Conservation (phyloP, 2,329 filamentous ascomycete genomes). For the Cladophialophora exuberans region DNA sequence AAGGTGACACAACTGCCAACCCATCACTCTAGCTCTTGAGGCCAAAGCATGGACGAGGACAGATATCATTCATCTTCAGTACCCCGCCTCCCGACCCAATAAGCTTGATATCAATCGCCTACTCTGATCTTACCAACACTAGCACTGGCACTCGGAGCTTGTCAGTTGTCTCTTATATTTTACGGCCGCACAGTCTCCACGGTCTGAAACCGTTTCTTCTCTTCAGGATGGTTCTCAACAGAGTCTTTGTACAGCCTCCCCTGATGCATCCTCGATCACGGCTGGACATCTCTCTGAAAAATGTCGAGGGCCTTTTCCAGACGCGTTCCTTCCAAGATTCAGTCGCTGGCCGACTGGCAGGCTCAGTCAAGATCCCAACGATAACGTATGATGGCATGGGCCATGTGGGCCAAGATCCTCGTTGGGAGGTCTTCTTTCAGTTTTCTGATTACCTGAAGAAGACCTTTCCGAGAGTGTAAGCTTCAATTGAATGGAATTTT, state of each 20-base stretch:
- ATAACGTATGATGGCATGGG: slow-evolving; percentile 61
- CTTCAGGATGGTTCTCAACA: slow-evolving; percentile 22
- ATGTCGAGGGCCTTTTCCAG: slow-evolving; percentile 25
- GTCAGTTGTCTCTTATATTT: too few species aligned
- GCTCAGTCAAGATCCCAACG: slow-evolving; percentile 58
- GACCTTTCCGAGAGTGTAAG: slow-evolving; percentile 56
- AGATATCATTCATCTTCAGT: neutral
- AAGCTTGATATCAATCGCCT: slow-evolving; percentile 1
- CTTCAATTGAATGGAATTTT: neutral
- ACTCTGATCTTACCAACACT: neutral
- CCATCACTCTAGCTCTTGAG: neutral
- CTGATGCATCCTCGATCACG: slow-evolving; percentile 22
- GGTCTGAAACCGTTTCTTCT: neutral
- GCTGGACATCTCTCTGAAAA: slow-evolving; percentile 19
- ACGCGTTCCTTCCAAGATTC: slow-evolving; percentile 24
- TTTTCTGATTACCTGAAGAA: slow-evolving; percentile 56
- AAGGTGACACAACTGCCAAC: neutral
- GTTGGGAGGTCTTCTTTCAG: slow-evolving; percentile 62
- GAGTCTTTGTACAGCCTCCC: slow-evolving; percentile 21
- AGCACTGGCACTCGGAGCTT: too few species aligned
- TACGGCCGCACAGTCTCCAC: neutral
- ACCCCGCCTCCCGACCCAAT: slow-evolving; percentile 9
- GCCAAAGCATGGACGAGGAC: slow-evolving; percentile 3
- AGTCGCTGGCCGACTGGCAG: slow-evolving; percentile 40
- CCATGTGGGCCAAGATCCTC: slow-evolving; percentile 56